These are phyloP conservation scores for Colletotrichum theobromicola DNA, from an alignment of 2,329 filamentous ascomycete species.

Conservation along the genomic window DNA sequence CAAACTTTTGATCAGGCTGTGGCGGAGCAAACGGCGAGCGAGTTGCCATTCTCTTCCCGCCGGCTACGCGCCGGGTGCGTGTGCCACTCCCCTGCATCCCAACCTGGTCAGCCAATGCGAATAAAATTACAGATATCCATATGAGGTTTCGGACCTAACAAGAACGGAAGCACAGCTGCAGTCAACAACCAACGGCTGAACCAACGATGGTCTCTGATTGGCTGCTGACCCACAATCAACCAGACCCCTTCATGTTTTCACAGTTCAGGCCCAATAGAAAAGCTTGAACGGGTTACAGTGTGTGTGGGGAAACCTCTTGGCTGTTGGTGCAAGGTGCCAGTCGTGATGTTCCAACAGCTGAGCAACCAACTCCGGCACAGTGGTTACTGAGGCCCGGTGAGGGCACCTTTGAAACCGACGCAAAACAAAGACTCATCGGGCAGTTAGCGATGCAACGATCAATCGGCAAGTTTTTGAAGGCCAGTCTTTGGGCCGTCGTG, in stretches of 20 bases:
- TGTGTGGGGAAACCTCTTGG: background rate
- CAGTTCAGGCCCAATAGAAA: background rate
- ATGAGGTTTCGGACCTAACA: background rate
- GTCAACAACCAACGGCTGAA: background rate
- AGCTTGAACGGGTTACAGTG: background rate
- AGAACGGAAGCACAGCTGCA: background rate
- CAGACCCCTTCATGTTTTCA: background rate
- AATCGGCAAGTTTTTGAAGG: too few relatives aligned
- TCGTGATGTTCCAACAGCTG: too few relatives aligned
- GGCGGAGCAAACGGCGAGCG: background rate
- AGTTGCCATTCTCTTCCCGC: background rate
- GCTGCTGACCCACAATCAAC: background rate
- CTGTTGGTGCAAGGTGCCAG: too few relatives aligned
- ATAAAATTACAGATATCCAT: background rate
- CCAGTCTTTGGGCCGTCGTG: too few relatives aligned
- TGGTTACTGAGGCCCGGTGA: too few relatives aligned
- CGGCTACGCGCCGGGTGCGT: background rate
- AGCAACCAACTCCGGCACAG: too few relatives aligned
- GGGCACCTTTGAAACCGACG: too few relatives aligned
- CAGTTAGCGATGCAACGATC: too few relatives aligned
- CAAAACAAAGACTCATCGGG: too few relatives aligned
- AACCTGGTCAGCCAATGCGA: background rate
- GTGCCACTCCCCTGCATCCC: background rate
- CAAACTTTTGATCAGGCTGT: background rate
- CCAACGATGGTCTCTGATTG: background rate